Conservation (phyloP, 1,284 basidiomycete species). For the Ganoderma boninense region DNA sequence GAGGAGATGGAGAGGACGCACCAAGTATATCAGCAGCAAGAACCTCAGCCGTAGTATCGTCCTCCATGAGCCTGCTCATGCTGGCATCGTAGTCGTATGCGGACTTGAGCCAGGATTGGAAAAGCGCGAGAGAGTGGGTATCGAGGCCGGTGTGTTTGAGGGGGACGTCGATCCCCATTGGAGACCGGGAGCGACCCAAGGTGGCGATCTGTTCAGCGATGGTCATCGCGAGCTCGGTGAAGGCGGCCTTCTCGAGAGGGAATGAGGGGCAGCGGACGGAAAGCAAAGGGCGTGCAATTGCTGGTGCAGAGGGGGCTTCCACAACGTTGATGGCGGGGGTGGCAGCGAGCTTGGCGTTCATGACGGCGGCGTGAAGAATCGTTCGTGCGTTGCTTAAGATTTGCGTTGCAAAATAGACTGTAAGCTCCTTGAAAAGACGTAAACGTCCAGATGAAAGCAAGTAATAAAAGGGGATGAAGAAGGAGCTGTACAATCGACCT, state of each 20-base stretch:
- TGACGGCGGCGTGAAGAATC: slow-evolving; percentile 31
- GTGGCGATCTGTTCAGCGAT: slow-evolving; percentile 37
- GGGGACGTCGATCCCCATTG: slow-evolving; percentile 34
- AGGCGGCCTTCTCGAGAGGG: slow-evolving; percentile 26
- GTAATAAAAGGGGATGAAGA: slow-evolving; percentile 17
- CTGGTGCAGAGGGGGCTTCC: slow-evolving; percentile 23
- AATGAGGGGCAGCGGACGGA: slow-evolving; percentile 27
- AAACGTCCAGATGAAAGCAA: slow-evolving; percentile 14
- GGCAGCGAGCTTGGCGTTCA: slow-evolving; percentile 33
- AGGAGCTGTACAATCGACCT: slow-evolving; percentile 39
- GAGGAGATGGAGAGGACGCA: slow-evolving; percentile 6
- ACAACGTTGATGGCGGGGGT: slow-evolving; percentile 12
- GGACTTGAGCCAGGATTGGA: slow-evolving; percentile 34
- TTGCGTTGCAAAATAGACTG: slow-evolving; percentile 34
- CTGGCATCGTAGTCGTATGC: slow-evolving; percentile 34
- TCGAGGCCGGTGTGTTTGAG: slow-evolving; percentile 33
- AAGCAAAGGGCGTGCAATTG: slow-evolving; percentile 30
- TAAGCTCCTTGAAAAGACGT: slow-evolving; percentile 29
- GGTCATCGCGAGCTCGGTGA: slow-evolving; percentile 37
- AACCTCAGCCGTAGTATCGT: slow-evolving; percentile 30
- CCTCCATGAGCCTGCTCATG: slow-evolving; percentile 33
- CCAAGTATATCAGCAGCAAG: slow-evolving; percentile 34
- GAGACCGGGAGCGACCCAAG: slow-evolving; percentile 30
- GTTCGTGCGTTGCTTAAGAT: slow-evolving; percentile 32
- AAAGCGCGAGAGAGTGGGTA: slow-evolving; percentile 28